Conservation (phyloP, 495 filamentous ascomycete species). For the Neurospora sp. region DNA sequence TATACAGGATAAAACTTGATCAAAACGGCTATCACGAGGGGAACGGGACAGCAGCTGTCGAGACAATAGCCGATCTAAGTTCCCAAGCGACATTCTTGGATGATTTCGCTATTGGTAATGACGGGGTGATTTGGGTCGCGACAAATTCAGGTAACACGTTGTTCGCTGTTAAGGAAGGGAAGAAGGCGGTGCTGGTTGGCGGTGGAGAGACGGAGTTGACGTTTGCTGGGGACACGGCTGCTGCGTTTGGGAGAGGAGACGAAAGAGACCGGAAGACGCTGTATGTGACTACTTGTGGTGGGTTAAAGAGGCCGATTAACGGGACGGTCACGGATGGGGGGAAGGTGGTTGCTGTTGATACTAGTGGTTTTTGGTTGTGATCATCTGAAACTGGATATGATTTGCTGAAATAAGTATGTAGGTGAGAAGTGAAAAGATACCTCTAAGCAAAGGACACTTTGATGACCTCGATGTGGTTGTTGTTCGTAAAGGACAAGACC, state of each 20-base stretch:
- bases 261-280: neutral
- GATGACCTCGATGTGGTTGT: constrained; percentile 25
- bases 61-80: neutral
- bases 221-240: neutral
- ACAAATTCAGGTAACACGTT: neutral
- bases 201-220: neutral
- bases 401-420: neutral
- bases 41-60: neutral
- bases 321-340: neutral
- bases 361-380: neutral
- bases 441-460: constrained; percentile 6
- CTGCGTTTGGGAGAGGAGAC: neutral
- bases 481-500: constrained; percentile 24
- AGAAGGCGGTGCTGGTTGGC: neutral
- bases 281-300: neutral
- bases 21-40: neutral
- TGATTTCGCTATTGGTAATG: neutral
- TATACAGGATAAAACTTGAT: neutral
- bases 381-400: neutral
- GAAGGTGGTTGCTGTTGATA: constrained; percentile 5
- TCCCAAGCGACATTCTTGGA: neutral
- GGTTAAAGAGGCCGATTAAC: neutral
- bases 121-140: neutral
- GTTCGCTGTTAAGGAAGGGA: neutral
- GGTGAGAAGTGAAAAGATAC: constrained; percentile 33